These are phyloP conservation scores for Sordaria brevicollis DNA, from an alignment of 495 filamentous ascomycete genomes.

Conservation along the genomic window DNA sequence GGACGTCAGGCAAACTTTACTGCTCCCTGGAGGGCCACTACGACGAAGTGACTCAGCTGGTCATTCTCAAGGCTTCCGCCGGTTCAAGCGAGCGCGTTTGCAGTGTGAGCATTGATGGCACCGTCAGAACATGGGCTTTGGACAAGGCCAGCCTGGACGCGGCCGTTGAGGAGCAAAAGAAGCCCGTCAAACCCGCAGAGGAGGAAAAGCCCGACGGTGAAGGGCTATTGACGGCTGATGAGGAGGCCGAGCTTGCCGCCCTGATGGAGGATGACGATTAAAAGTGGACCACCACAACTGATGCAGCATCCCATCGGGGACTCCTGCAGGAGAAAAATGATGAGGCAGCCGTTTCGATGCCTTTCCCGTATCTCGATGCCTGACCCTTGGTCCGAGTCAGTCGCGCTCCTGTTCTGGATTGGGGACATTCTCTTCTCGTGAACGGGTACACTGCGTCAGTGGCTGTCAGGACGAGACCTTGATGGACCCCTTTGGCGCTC, in stretches of 20 bases:
- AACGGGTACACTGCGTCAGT: neutral
- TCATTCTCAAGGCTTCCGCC: slow-evolving; percentile 42
- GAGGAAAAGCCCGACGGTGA: slow-evolving; percentile 25
- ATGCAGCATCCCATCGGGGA: neutral
- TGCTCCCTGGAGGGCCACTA: slow-evolving; percentile 77
- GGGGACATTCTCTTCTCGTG: neutral
- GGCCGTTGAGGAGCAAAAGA: slow-evolving; percentile 43
- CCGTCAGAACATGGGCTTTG: slow-evolving; percentile 73
- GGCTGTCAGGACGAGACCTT: neutral
- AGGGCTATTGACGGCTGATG: slow-evolving; percentile 59
- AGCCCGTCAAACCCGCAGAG: slow-evolving; percentile 31
- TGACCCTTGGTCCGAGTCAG: neutral
- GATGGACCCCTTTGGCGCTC: neutral
- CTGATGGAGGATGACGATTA: slow-evolving; percentile 66
- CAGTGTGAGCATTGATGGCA: slow-evolving; percentile 82
- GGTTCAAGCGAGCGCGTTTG: slow-evolving; percentile 38
- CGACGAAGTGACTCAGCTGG: slow-evolving; percentile 79
- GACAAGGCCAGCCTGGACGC: slow-evolving; percentile 50
- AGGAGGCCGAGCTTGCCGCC: slow-evolving; percentile 79
- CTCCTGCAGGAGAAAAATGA: neutral
- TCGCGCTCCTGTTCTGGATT: neutral
- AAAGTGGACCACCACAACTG: neutral
- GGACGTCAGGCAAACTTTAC: slow-evolving; percentile 57
- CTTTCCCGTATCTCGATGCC: neutral
- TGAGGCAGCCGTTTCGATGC: neutral